Evolutionary conservation across 2,329 filamentous ascomycete genomes (phyloP).

Genomic region (Colletotrichum eleusines): DNA sequence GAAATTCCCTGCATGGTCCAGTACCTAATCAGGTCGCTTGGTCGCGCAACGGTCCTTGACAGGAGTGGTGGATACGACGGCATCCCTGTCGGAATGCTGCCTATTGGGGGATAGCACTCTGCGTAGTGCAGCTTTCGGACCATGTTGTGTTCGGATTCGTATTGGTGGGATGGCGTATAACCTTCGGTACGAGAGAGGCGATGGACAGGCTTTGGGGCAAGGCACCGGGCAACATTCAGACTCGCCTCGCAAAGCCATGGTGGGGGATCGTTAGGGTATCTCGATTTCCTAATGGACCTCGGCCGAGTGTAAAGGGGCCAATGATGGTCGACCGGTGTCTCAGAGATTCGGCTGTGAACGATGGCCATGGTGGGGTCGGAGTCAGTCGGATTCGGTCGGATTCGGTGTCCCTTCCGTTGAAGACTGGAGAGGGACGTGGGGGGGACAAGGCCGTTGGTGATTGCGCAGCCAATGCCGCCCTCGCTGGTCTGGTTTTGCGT

Average conservation of each 20-base stretch:
- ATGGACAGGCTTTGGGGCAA: too few relatives aligned
- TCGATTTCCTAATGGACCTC: not conserved
- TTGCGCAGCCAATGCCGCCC: not conserved
- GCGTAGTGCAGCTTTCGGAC: not conserved
- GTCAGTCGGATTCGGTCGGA: constrained; percentile 7
- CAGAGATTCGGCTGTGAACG: not conserved
- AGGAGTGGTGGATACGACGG: constrained; percentile 7
- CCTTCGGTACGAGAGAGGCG: not conserved
- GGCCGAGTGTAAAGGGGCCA: constrained; percentile 6
- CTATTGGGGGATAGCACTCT: not conserved
- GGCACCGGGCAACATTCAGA: not conserved
- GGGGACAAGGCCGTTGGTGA: not conserved
- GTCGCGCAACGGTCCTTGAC: not conserved
- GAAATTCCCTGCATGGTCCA: too few relatives aligned
- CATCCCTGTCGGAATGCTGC: not conserved
- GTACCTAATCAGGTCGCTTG: too few relatives aligned
- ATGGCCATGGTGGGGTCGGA: constrained; percentile 12
- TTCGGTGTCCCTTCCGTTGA: not conserved
- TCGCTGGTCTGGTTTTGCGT: not conserved
- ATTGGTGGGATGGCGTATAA: constrained; percentile 15
- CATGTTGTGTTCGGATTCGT: constrained; percentile 33
- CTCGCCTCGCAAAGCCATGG: not conserved
- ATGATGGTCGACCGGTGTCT: not conserved
- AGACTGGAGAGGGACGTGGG: too few relatives aligned
- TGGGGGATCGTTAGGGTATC: not conserved